A percentile compares a stretch with the other conserved stretches of the same genome.
Conservation (phyloP, 2,329 filamentous ascomycete genomes). For the Ophiostoma sp. region DNA sequence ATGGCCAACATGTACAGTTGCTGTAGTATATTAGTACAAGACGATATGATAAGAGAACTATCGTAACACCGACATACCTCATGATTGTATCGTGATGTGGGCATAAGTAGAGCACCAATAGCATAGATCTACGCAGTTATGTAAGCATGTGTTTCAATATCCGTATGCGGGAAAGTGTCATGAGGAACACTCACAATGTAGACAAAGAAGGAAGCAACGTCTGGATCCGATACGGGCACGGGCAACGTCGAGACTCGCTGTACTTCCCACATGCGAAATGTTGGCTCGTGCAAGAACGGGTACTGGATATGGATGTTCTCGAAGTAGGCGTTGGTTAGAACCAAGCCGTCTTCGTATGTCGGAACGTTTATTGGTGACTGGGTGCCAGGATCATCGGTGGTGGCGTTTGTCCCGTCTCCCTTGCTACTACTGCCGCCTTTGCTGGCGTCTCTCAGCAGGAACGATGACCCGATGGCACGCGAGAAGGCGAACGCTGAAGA, state of each 20-base stretch:
- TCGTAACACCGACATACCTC: background rate
- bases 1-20: background rate
- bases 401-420: background rate
- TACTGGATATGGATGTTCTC: constrained; percentile 40
- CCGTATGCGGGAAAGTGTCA: too few species aligned
- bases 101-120: constrained; percentile 11
- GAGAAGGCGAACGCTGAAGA: constrained; percentile 41
- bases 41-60: background rate
- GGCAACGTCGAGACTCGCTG: background rate
- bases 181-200: background rate
- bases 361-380: constrained; percentile 19
- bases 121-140: background rate
- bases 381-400: too few species aligned
- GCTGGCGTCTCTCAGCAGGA: constrained; percentile 16
- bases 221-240: background rate
- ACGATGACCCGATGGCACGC: constrained; percentile 33
- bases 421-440: background rate
- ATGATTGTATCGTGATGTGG: background rate
- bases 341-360: constrained; percentile 23
- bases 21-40: background rate
- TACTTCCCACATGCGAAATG: constrained; percentile 25
- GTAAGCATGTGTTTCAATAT: too few species aligned
- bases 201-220: background rate
- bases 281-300: constrained; percentile 38
- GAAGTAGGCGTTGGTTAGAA: constrained; percentile 37